Evolutionary conservation across 2,329 filamentous ascomycete genomes (phyloP).

Genomic region (Penicillium sp.): DNA sequence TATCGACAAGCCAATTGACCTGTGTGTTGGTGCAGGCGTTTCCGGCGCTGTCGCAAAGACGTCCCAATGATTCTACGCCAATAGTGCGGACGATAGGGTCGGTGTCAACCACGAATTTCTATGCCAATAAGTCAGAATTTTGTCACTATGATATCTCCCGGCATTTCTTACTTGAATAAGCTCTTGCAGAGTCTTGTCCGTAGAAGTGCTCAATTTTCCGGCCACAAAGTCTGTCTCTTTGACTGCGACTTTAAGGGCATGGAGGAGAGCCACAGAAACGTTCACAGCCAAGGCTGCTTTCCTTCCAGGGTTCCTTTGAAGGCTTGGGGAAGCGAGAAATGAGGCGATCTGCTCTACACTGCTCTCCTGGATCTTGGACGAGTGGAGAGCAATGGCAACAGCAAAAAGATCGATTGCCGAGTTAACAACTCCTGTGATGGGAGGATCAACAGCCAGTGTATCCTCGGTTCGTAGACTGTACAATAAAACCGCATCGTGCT

Average conservation of each 20-base stretch:
- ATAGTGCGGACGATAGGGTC: constrained; percentile 83
- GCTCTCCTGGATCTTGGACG: constrained; percentile 89
- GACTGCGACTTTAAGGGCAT: constrained; percentile 75
- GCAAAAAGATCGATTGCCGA: constrained; percentile 90
- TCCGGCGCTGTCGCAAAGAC: constrained; percentile 78
- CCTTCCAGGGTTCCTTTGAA: constrained; percentile 80
- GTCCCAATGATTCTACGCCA: constrained; percentile 77
- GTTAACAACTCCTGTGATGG: constrained; percentile 90
- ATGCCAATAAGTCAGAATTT: not conserved
- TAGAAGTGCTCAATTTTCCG: constrained; percentile 69
- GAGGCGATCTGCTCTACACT: constrained; percentile 90
- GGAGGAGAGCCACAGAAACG: constrained; percentile 73
- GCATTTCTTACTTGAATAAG: constrained; percentile 66
- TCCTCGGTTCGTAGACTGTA: constrained; percentile 57
- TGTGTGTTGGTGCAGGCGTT: constrained; percentile 84
- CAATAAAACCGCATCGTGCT: constrained; percentile 81
- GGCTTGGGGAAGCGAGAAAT: constrained; percentile 71
- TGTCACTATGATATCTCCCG: not conserved
- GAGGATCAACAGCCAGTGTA: constrained; percentile 63
- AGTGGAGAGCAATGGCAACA: constrained; percentile 81
- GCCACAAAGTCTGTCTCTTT: constrained; percentile 70
- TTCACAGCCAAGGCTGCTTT: constrained; percentile 91
- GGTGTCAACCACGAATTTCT: constrained; percentile 70
- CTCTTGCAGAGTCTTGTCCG: constrained; percentile 66
- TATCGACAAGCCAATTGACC: constrained; percentile 88